phyloP scores from a whole-genome alignment of 192 early-diverging fungal species.

The Phycomyces blakesleeanus region DNA sequence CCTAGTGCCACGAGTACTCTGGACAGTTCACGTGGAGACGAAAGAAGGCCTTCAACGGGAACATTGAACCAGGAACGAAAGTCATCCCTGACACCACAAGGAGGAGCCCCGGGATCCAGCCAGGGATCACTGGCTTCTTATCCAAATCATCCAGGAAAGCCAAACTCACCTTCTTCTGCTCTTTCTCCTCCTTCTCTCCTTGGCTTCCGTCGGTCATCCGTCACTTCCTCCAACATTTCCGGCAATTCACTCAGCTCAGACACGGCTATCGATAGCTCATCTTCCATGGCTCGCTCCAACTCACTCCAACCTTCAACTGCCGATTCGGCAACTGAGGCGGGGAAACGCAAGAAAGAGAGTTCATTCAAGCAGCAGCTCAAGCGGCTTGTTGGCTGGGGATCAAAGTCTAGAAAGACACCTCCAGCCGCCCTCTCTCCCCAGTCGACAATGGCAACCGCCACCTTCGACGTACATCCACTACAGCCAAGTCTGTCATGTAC shows the following conservation, averaged over 20 bases:
- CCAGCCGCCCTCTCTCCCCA: background rate
- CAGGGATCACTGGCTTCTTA: background rate
- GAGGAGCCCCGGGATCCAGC: background rate
- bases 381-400: constrained; percentile 18
- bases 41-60: constrained; percentile 3
- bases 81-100: constrained; percentile 9
- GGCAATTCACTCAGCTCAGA: constrained; percentile 4
- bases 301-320: constrained; percentile 4
- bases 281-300: constrained; percentile 12
- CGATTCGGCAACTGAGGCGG: background rate
- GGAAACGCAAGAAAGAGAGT: constrained; percentile 3
- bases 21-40: constrained; percentile 2
- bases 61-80: constrained; percentile 13
- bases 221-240: constrained; percentile 8
- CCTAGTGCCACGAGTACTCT: constrained; percentile 10
- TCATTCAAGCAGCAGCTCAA: constrained; percentile 17
- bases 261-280: constrained; percentile 12
- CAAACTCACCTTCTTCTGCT: constrained; percentile 13
- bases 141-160: constrained; percentile 3
- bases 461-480: background rate
- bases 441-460: background rate
- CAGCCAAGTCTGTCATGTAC: constrained; percentile 1
- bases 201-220: constrained; percentile 15
- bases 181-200: constrained; percentile 13
- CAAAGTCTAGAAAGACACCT: constrained; percentile 4